Conservation (phyloP, 2,329 filamentous ascomycete species). For the Bipolaris sorokiniana region DNA sequence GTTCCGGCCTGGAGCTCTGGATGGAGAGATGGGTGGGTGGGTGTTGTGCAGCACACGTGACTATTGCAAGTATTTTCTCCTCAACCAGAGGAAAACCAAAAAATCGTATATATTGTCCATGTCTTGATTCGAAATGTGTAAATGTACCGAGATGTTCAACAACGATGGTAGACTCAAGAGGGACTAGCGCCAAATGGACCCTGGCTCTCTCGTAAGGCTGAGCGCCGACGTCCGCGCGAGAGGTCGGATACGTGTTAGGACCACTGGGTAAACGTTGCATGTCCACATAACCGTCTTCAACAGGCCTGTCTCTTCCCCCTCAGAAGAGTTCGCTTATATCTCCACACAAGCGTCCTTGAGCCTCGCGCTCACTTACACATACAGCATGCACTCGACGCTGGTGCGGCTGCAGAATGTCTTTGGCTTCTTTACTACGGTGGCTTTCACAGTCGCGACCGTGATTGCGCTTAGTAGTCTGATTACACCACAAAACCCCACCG, state of each 20-base stretch:
- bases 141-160: too few relatives aligned
- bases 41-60: not conserved
- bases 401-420: conserved; percentile 91
- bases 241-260: conserved; percentile 48
- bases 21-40: not conserved
- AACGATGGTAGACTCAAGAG: not conserved
- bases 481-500: conserved; percentile 70
- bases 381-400: conserved; percentile 80
- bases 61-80: not conserved
- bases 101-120: not conserved
- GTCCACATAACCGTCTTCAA: conserved; percentile 16
- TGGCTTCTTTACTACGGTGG: conserved; percentile 96
- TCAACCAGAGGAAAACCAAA: not conserved
- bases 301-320: conserved; percentile 1
- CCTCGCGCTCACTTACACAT: conserved; percentile 1
- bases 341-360: not conserved
- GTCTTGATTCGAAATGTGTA: too few relatives aligned
- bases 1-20: not conserved
- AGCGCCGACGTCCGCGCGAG: conserved; percentile 27
- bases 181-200: conserved; percentile 10
- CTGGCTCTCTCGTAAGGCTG: conserved; percentile 30
- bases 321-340: conserved; percentile 3
- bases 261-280: conserved; percentile 14
- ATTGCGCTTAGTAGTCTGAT: conserved; percentile 82
- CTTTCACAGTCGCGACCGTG: conserved; percentile 77